Evolutionary conservation across 2,329 filamentous ascomycete genomes (phyloP), one percentile per base, ranked within the genome.

Genomic region (Aspergillus pseudotamarii): DNA sequence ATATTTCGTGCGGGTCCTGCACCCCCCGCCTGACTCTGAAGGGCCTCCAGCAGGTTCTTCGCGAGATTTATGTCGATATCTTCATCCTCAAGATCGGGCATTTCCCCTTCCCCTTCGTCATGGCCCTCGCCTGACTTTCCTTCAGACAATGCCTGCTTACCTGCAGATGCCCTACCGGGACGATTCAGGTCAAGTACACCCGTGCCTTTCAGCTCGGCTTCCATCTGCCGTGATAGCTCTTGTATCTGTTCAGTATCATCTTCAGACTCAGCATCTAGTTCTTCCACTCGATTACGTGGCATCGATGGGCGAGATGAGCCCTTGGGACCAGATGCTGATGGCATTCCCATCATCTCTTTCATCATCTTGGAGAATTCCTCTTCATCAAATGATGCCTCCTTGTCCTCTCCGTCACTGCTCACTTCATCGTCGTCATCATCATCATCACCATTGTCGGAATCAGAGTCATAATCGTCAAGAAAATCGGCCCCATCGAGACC

Each of bases 11-110:
- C 91, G 0, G 95, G 95, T 0, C 95, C 95, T 36, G 92, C 84
- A 82, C 91, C 87, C 14, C 95, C 95, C 21, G 84, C 92, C 76
- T 98, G 94, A 19, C 91, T 90, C 74, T 96, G 96, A 79, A 99
- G 94, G 71, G 92, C 94, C 76, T 97, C 93, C 1, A 99, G 82
- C 60, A 99, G 82, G 72, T 98, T 98, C 76, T 91, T 93, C 21
- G 92, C 93, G 28, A 99, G 83, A 65, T 95, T 94, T 69, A 93
- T 91, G 74, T 98, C 92, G 32, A 95, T 87, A 66, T 93, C 84
- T 5, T 95, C 85, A 59, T 90, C 88, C 30, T 78, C 77, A 9
- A 68, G 64, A 2, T 71, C 66, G 14, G 65, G 64, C 34, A 73
- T 73, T 41, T 68, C 69, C n/a, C 67, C 62, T 12, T 70, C 69